phyloP scores from a whole-genome alignment of 331 rosid species.

The Pyracantha coccinea region DNA sequence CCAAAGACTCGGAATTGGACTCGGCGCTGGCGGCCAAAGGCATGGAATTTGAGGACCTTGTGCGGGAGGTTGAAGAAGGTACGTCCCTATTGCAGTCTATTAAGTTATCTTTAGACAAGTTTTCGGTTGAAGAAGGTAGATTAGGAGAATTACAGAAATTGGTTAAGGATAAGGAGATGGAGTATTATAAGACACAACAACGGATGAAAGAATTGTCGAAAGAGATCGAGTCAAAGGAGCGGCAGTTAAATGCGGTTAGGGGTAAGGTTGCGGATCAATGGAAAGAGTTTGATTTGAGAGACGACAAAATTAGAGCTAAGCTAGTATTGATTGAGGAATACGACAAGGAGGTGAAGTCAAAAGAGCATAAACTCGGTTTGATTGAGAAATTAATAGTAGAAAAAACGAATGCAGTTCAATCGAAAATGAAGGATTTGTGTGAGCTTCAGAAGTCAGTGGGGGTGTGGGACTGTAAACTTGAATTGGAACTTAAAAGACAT shows the following conservation, averaged over 20 bases:
- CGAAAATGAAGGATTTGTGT: conserved; percentile 4
- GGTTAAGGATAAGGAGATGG: background rate
- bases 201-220: background rate
- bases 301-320: conserved; percentile 8
- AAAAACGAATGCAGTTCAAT: conserved; percentile 1
- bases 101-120: background rate
- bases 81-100: background rate
- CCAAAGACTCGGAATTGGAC: background rate
- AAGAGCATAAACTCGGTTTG: conserved; percentile 3
- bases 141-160: background rate
- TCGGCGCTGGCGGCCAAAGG: background rate
- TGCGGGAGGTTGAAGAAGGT: background rate
- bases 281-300: conserved; percentile 10
- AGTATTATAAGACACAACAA: background rate
- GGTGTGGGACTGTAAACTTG: conserved; percentile 17
- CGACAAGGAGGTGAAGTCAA: conserved; percentile 3
- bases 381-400: conserved; percentile 6
- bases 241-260: conserved; percentile 9
- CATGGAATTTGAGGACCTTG: background rate
- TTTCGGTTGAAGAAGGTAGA: background rate
- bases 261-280: background rate
- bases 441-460: background rate
- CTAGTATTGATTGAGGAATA: conserved; percentile 5
- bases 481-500: background rate
- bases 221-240: background rate